Conservation (phyloP, 139 green algal species). For the Chlamydomonas schloesseri region DNA sequence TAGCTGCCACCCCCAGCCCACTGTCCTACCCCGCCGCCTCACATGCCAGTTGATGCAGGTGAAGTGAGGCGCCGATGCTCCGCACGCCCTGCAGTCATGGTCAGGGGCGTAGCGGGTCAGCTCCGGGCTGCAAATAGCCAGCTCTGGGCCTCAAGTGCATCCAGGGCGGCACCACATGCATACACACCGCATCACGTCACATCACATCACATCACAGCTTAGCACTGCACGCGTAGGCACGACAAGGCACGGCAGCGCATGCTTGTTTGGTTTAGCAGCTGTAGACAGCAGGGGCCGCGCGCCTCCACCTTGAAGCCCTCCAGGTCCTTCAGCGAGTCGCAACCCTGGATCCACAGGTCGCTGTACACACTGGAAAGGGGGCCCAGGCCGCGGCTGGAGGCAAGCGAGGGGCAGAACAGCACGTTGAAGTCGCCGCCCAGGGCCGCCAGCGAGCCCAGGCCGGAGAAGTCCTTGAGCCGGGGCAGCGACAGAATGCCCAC, state of each 20-base stretch:
- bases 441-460: not conserved
- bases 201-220: too few relatives aligned
- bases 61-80: not conserved
- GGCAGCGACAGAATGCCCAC: conserved; percentile 1
- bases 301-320: conserved; percentile 32
- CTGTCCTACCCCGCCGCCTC: too few relatives aligned
- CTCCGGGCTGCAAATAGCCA: too few relatives aligned
- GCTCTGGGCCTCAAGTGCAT: too few relatives aligned
- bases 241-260: too few relatives aligned
- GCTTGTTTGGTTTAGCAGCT: too few relatives aligned
- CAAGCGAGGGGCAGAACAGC: conserved; percentile 20
- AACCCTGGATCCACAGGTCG: not conserved
- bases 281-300: too few relatives aligned
- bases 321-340: not conserved
- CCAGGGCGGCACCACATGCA: too few relatives aligned
- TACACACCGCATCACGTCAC: too few relatives aligned
- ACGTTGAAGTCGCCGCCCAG: conserved; percentile 32
- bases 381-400: not conserved
- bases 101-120: too few relatives aligned
- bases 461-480: not conserved
- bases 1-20: too few relatives aligned
- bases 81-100: not conserved
- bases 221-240: too few relatives aligned
- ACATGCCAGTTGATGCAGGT: not conserved
- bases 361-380: not conserved